These are phyloP conservation scores for Coccomyxa sp. DNA, from an alignment of 139 green algal species.

Conservation along the genomic window DNA sequence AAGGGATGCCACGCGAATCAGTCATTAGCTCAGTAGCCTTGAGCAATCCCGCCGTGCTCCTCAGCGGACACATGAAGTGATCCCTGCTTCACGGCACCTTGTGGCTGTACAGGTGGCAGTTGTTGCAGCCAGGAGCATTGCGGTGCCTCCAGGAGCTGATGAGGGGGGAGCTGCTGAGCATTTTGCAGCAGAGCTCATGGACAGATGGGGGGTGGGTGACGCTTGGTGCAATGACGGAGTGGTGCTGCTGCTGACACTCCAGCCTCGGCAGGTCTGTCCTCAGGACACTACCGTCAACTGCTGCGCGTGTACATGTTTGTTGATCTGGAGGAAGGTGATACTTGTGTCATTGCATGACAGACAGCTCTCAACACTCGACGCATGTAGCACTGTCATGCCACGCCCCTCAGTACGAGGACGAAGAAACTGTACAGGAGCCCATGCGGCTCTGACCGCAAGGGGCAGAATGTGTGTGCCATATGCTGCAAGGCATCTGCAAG, in stretches of 20 bases:
- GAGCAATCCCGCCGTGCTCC: no score
- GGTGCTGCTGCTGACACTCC: conserved; percentile 52
- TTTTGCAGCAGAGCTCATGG: conserved; percentile 50
- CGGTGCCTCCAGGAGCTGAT: not conserved
- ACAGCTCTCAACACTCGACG: no score
- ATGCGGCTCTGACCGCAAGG: no score
- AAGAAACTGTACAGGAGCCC: no score
- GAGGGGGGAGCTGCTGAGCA: conserved; percentile 17
- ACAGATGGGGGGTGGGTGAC: conserved; percentile 63
- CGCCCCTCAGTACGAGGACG: not conserved
- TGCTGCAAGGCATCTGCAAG: no score
- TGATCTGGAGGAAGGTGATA: no score
- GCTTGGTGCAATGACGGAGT: conserved; percentile 61
- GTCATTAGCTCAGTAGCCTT: no score
- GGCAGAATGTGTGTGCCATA: no score
- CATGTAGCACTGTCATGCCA: not conserved
- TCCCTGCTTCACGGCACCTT: not conserved
- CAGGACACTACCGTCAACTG: no score
- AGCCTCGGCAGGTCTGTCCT: conserved; percentile 47
- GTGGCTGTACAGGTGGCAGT: conserved; percentile 48
- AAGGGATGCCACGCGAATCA: no score
- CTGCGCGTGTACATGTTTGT: no score
- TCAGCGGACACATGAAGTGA: not conserved
- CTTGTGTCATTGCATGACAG: no score
- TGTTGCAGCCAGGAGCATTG: conserved; percentile 48